These are phyloP conservation scores for Tolypocladium cylindrosporum DNA, from an alignment of 2,329 filamentous ascomycete genomes.

Conservation along the genomic window DNA sequence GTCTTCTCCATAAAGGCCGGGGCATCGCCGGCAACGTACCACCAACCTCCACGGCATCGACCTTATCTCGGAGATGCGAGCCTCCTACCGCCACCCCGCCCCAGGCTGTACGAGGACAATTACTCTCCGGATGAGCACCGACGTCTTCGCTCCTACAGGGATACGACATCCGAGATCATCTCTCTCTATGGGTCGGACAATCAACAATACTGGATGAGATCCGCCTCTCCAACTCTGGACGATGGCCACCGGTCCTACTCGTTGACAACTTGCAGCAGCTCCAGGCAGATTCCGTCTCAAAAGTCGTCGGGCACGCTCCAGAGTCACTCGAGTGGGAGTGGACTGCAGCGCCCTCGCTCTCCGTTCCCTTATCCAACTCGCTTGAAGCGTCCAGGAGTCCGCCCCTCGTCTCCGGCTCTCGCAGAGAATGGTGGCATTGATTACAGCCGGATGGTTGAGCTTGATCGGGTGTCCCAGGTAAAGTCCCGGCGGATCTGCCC, in stretches of 20 bases:
- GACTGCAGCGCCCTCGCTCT: slow-evolving; percentile 43
- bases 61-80: slow-evolving; percentile 18
- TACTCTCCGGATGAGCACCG: slow-evolving; percentile 29
- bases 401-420: slow-evolving; percentile 38
- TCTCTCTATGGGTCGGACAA: slow-evolving; percentile 46
- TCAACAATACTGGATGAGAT: slow-evolving; percentile 31
- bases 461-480: slow-evolving; percentile 37
- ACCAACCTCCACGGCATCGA: slow-evolving; percentile 16
- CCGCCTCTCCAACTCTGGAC: slow-evolving; percentile 31
- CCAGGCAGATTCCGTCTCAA: slow-evolving; percentile 34
- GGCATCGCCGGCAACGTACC: slow-evolving; percentile 19
- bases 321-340: slow-evolving; percentile 31
- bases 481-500: not conserved
- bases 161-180: slow-evolving; percentile 43
- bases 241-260: slow-evolving; percentile 43
- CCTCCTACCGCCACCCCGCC: slow-evolving; percentile 14
- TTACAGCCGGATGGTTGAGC: slow-evolving; percentile 39
- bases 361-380: slow-evolving; percentile 50
- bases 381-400: slow-evolving; percentile 41
- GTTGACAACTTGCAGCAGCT: slow-evolving; percentile 41
- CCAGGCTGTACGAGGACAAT: slow-evolving; percentile 20
- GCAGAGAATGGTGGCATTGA: slow-evolving; percentile 37
- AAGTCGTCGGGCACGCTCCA: slow-evolving; percentile 37
- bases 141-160: slow-evolving; percentile 37
- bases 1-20: slow-evolving; percentile 41